phyloP scores from a whole-genome alignment of 106 monocot species.

The Vanilla planifolia region DNA sequence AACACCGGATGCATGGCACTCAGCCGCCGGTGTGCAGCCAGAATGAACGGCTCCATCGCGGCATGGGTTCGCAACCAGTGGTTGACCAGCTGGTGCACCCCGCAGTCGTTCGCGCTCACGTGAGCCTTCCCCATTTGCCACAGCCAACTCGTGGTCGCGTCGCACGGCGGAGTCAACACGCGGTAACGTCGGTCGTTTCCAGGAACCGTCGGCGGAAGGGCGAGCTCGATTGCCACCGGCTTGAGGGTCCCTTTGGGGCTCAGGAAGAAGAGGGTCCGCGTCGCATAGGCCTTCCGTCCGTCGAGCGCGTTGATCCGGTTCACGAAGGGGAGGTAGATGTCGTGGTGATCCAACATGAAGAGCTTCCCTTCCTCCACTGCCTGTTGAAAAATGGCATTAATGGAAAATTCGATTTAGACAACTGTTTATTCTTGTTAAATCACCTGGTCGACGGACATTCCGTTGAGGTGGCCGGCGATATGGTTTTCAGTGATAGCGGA shows the following conservation, averaged over 20 bases:
- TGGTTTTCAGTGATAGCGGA: slow-evolving; percentile 60
- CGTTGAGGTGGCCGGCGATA: slow-evolving; percentile 53
- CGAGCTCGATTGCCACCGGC: slow-evolving; percentile 79
- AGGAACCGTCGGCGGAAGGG: slow-evolving; percentile 39
- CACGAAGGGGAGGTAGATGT: slow-evolving; percentile 67
- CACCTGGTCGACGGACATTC: slow-evolving; percentile 65
- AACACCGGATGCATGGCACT: slow-evolving; percentile 88
- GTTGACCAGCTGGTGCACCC: slow-evolving; percentile 82
- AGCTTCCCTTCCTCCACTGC: slow-evolving; percentile 70
- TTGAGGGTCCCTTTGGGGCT: slow-evolving; percentile 44
- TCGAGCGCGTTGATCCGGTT: slow-evolving; percentile 56
- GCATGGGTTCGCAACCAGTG: slow-evolving; percentile 92
- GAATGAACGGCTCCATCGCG: slow-evolving; percentile 69
- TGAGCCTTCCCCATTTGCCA: slow-evolving; percentile 88
- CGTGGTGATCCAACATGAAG: slow-evolving; percentile 75
- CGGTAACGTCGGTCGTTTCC: slow-evolving; percentile 6
- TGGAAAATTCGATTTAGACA: not conserved
- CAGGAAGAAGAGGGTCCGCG: slow-evolving; percentile 73
- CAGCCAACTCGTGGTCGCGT: slow-evolving; percentile 70
- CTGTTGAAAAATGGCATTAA: slow-evolving; percentile 18
- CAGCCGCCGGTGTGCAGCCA: slow-evolving; percentile 73
- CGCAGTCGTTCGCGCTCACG: slow-evolving; percentile 79
- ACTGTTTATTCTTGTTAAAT: not conserved
- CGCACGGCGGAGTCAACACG: slow-evolving; percentile 62
- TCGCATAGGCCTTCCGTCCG: slow-evolving; percentile 63